phyloP scores from a whole-genome alignment of 768 basidiomycete species.

The Crepidotus variabilis region DNA sequence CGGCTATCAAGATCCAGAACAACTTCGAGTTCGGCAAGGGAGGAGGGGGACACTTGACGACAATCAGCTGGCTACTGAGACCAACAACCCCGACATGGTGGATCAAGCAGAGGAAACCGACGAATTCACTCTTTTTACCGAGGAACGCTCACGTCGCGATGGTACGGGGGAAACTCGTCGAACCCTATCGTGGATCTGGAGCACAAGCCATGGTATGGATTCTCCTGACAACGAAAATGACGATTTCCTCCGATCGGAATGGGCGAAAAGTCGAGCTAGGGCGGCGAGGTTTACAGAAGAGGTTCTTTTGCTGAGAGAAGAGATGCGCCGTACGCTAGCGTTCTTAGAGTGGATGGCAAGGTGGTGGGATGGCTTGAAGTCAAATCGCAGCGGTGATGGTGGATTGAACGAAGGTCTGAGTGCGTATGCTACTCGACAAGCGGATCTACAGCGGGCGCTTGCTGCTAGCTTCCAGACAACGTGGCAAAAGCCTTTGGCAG shows the following conservation, averaged over 20 bases:
- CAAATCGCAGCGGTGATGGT: not conserved
- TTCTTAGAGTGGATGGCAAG: slow-evolving; percentile 13
- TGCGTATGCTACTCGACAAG: not conserved
- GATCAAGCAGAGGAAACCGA: not conserved
- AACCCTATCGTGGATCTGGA: no score
- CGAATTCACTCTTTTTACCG: not conserved
- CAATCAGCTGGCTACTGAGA: not conserved
- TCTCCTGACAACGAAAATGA: not conserved
- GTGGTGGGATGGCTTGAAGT: slow-evolving; percentile 7
- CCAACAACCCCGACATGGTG: not conserved
- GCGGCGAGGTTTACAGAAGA: slow-evolving; percentile 10
- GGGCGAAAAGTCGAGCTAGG: slow-evolving; percentile 12
- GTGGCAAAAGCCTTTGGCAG: not conserved
- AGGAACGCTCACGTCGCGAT: not conserved
- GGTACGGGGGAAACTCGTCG: slow-evolving; percentile 2
- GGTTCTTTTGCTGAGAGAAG: slow-evolving; percentile 15
- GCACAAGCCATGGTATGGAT: not conserved
- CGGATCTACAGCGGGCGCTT: not conserved
- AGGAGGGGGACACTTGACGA: slow-evolving; percentile 3
- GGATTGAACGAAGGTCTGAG: not conserved
- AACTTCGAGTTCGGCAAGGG: not conserved
- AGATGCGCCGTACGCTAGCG: slow-evolving; percentile 14
- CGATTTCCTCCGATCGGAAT: slow-evolving; percentile 8
- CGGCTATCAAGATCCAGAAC: slow-evolving; percentile 9
- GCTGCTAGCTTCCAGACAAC: not conserved